Evolutionary conservation across 352 stramenopile species (phyloP).

Genomic region (Phytopythium helicoides): DNA sequence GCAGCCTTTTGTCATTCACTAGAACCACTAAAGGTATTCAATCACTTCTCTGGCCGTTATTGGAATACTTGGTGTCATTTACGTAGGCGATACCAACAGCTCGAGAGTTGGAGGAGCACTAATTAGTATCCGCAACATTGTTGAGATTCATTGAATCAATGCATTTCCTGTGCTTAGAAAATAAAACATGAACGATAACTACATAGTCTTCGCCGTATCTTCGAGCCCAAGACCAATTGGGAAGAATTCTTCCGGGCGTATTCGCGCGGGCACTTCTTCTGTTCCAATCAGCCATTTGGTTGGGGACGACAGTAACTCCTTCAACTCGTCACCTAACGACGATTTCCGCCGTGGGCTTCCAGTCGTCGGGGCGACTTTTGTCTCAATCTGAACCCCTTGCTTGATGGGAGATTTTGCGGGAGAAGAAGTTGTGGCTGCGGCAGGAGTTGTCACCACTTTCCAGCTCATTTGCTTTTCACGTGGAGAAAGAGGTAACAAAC

Average conservation of each 20-base stretch:
- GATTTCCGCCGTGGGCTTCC: constrained; percentile 36
- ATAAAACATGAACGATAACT: too few species aligned
- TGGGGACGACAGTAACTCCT: constrained; percentile 52
- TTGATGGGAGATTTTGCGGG: constrained; percentile 15
- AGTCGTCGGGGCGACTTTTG: constrained; percentile 12
- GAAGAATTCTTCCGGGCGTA: constrained; percentile 57
- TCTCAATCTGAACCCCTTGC: constrained; percentile 38
- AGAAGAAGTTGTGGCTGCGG: constrained; percentile 8
- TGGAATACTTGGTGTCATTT: too few species aligned
- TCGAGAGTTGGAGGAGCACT: too few species aligned
- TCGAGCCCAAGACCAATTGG: constrained; percentile 44
- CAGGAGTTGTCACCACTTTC: constrained; percentile 37
- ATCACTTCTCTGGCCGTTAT: too few species aligned
- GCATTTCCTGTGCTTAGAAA: background rate
- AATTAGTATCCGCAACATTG: too few species aligned
- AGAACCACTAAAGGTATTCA: too few species aligned
- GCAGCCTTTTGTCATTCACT: background rate
- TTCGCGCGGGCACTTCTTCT: constrained; percentile 16
- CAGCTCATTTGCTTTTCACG: constrained; percentile 59
- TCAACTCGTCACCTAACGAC: constrained; percentile 63
- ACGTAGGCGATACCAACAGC: too few species aligned
- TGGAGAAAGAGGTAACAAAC: constrained; percentile 40
- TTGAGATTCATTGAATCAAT: too few species aligned
- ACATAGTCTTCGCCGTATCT: background rate
- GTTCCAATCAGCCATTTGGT: constrained; percentile 58